Conservation (phyloP, 164 flowering plant genomes). For the Litsea cubeba region DNA sequence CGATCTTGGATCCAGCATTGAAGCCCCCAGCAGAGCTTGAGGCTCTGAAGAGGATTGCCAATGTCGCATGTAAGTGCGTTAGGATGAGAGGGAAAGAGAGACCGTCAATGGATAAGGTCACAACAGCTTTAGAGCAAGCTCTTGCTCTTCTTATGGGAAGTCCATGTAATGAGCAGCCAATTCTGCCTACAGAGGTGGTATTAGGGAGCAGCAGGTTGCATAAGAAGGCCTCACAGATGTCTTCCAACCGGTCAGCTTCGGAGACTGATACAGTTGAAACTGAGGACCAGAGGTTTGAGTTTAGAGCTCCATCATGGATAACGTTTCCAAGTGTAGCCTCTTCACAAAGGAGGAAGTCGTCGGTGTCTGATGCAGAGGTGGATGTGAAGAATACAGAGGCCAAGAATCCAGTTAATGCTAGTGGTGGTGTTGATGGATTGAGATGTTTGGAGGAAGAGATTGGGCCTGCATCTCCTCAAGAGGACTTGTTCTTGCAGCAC, state of each 20-base stretch:
- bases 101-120: slow-evolving; percentile 96
- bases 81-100: slow-evolving; percentile 95
- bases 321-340: slow-evolving; percentile 95
- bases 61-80: slow-evolving; percentile 81
- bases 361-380: slow-evolving; percentile 71
- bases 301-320: slow-evolving; percentile 95
- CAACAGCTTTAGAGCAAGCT: slow-evolving; percentile 79
- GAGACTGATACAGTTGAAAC: slow-evolving; percentile 53
- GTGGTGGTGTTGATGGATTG: slow-evolving; percentile 46
- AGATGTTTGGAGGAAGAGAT: slow-evolving; percentile 88
- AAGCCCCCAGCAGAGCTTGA: slow-evolving; percentile 64
- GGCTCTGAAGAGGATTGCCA: slow-evolving; percentile 69
- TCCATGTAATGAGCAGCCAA: slow-evolving; percentile 77
- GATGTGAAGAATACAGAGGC: slow-evolving; percentile 48
- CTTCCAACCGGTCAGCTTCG: slow-evolving; percentile 58
- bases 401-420: slow-evolving; percentile 26
- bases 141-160: slow-evolving; percentile 85
- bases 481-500: slow-evolving; percentile 81
- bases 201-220: slow-evolving; percentile 87
- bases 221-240: slow-evolving; percentile 79
- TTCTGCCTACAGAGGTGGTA: slow-evolving; percentile 89
- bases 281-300: slow-evolving; percentile 80
- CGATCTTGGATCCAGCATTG: slow-evolving; percentile 68
- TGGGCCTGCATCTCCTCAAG: slow-evolving; percentile 87
- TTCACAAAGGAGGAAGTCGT: slow-evolving; percentile 89